Evolutionary conservation across 176 grass and related monocot species (phyloP).

Genomic region (Hordeum marinum): DNA sequence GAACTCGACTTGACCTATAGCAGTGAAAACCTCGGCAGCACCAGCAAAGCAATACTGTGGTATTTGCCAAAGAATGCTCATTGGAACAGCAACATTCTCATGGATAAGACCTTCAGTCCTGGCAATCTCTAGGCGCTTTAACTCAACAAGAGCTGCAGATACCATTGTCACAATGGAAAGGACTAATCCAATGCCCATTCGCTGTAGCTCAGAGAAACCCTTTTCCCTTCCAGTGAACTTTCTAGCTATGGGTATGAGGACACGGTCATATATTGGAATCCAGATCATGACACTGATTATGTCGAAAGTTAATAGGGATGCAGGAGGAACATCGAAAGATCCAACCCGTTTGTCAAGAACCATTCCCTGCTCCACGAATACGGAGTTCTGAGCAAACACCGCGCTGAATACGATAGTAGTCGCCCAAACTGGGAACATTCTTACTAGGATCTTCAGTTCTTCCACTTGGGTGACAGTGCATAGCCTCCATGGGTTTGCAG

Average conservation of each 20-base stretch:
- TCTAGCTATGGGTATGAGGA: constrained; percentile 61
- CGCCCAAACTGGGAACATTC: constrained; percentile 82
- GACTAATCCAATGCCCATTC: constrained; percentile 73
- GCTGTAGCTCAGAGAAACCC: constrained; percentile 75
- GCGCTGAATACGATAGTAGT: constrained; percentile 71
- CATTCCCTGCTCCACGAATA: constrained; percentile 91
- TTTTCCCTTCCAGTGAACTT: constrained; percentile 64
- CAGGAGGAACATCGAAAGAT: constrained; percentile 63
- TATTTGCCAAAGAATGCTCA: constrained; percentile 90
- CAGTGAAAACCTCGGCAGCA: constrained; percentile 68
- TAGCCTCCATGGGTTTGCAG: constrained; percentile 61
- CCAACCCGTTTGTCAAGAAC: constrained; percentile 71
- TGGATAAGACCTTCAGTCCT: constrained; percentile 45
- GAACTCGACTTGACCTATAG: constrained; percentile 74
- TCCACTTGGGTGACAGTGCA: constrained; percentile 94
- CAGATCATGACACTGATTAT: constrained; percentile 61
- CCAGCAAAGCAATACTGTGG: constrained; percentile 78
- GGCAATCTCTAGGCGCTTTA: constrained; percentile 58
- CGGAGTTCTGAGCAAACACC: constrained; percentile 74
- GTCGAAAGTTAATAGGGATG: constrained; percentile 78
- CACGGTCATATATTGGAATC: constrained; percentile 63
- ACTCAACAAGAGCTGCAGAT: constrained; percentile 65
- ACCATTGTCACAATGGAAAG: constrained; percentile 73
- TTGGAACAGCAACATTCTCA: constrained; percentile 50
- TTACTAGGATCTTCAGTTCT: constrained; percentile 80